Base-by-base conservation (phyloP, 1,284 basidiomycete species). In the Ganoderma multipileum region DNA sequence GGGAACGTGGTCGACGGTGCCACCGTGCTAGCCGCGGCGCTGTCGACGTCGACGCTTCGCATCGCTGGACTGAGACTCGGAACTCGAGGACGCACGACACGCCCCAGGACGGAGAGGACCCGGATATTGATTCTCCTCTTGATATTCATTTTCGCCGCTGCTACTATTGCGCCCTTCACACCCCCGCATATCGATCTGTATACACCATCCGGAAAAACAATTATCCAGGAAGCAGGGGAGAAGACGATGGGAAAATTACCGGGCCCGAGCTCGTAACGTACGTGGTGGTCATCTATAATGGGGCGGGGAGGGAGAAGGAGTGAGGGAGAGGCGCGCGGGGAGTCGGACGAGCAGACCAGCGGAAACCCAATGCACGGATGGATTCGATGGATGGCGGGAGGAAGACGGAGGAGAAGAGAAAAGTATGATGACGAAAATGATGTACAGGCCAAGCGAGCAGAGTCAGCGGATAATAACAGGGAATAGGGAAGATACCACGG, bases 361-460 rank as follows among this genome's bases (percentile, higher is more conserved):
- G 26, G n/a, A 38, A 58, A 38, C 55, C 47, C 47, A 52, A 12
- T 14, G 47, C 47, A 28, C 23, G 11, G 12, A 14, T 20, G n/a
- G 36, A 28, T 60, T 38, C 38, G 23, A 23, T 39, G 14, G 38
- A 38, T 60, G 38, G 58, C 28, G 65, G 44, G 50, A 36, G 55
- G 65, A 59, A 23, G 47, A 36, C 20, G 61, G 61, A 50, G 61
- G 61, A 50, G 61, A 55, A 57, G 68, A 39, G 60, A 47, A 69
- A 36, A 23, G n/a, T 52, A 52, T 28, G 47, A 26, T 26, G 61
- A 59, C 47, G 44, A 36, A 23, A 59, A 44, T 42, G 63, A 68
- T 70, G 66, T 72, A 72, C 71, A 70, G 61, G 69, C 63, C 68
- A 64, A 72, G 55, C 59, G 64, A 72, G 61, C 71, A 63, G 59